A percentile compares a stretch with the other conserved stretches of the same genome.
Conservation (phyloP, 805 yeast species). For the Yamadazyma phyllophila region DNA sequence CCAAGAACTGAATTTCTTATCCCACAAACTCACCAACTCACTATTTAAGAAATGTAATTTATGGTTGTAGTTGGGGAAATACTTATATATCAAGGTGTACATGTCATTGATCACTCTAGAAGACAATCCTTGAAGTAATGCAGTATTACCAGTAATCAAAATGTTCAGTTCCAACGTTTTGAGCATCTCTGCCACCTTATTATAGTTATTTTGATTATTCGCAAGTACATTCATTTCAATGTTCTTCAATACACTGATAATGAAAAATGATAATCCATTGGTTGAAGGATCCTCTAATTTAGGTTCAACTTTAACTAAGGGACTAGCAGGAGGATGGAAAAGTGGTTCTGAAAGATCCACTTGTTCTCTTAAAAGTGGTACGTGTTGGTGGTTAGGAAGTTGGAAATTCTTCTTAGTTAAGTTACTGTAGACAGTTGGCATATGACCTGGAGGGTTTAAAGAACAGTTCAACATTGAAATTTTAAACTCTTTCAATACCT, state of each 20-base stretch:
- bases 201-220: constrained; percentile 27
- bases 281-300: constrained; percentile 47
- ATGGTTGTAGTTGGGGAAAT: constrained; percentile 45
- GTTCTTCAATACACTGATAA: constrained; percentile 34
- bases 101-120: constrained; percentile 57
- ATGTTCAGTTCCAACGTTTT: constrained; percentile 40
- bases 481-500: constrained; percentile 37
- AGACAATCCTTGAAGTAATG: constrained; percentile 54
- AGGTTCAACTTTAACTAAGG: constrained; percentile 35
- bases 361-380: constrained; percentile 15
- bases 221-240: constrained; percentile 35
- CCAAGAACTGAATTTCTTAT: constrained; percentile 63
- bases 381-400: constrained; percentile 20
- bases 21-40: constrained; percentile 38
- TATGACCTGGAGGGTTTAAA: constrained; percentile 7
- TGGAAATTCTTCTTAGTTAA: constrained; percentile 17
- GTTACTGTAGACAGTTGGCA: constrained; percentile 4
- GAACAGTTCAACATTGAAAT: constrained; percentile 26
- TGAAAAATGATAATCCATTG: constrained; percentile 44
- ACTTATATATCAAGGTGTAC: constrained; percentile 39
- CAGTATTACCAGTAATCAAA: constrained; percentile 60
- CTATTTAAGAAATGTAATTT: constrained; percentile 21
- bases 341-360: constrained; percentile 53
- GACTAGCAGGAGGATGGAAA: constrained; percentile 60
- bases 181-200: constrained; percentile 39